Percentiles rank a stretch among this genome's conserved stretches.
These are phyloP conservation scores for Alternaria consortialis DNA, from an alignment of 2,329 filamentous ascomycete species.

Conservation along the genomic window DNA sequence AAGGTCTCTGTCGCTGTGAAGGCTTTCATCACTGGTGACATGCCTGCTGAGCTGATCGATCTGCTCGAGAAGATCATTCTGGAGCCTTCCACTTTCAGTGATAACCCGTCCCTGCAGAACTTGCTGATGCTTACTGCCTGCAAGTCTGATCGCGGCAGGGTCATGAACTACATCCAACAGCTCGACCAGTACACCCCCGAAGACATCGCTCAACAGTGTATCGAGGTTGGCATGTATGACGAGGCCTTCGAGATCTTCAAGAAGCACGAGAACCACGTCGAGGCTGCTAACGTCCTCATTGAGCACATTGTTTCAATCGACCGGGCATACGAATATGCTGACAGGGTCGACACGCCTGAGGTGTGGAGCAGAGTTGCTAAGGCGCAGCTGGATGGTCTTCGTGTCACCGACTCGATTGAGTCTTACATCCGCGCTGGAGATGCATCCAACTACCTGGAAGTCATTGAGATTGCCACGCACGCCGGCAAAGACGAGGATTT, in stretches of 20 bases:
- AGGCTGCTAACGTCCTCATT: conserved; percentile 89
- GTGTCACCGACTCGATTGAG: conserved; percentile 90
- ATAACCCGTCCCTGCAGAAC: conserved; percentile 96
- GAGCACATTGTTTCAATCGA: conserved; percentile 98
- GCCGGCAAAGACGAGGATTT: conserved; percentile 98
- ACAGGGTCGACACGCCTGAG: conserved; percentile 90
- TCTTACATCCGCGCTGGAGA: conserved; percentile 97
- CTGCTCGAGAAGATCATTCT: conserved; percentile 98
- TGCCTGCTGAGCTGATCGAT: conserved; percentile 94
- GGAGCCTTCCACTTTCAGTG: conserved; percentile 98
- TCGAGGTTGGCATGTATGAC: conserved; percentile 92
- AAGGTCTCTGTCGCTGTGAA: conserved; percentile 96
- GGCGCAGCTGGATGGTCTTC: conserved; percentile 94
- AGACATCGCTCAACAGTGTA: conserved; percentile 91
- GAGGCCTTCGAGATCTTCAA: conserved; percentile 99
- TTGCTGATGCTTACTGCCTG: conserved; percentile 94
- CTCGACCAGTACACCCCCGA: conserved; percentile 89
- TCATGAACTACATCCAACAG: conserved; percentile 96
- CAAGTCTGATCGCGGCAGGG: conserved; percentile 92
- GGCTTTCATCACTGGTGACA: conserved; percentile 87
- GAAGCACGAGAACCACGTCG: conserved; percentile 89
- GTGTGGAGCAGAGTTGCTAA: conserved; percentile 99
- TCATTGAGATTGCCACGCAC: conserved; percentile 93
- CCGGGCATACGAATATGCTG: conserved; percentile 92
- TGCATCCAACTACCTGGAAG: conserved; percentile 90